Evolutionary conservation across 31 red algal genomes (phyloP).

Genomic region (Porphyra umbilicalis): DNA sequence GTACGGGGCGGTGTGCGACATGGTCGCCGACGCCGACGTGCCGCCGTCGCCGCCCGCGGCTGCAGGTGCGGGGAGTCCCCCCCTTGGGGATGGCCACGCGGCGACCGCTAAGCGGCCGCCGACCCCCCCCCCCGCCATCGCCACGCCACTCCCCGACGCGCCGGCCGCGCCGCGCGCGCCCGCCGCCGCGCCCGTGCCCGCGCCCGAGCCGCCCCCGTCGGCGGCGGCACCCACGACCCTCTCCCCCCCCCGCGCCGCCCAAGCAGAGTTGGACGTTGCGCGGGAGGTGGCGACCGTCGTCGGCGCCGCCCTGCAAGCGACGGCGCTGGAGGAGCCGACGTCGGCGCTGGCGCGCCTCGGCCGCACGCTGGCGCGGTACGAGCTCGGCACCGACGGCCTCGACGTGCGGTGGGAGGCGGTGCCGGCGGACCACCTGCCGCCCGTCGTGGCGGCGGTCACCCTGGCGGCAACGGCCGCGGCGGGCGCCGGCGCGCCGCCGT

Average conservation of each 20-base stretch:
- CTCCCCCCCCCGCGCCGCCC: neutral
- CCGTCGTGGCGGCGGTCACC: neutral
- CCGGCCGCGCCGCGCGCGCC: neutral
- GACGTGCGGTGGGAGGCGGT: neutral
- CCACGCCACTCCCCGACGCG: neutral
- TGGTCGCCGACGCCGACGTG: neutral
- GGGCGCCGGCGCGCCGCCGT: neutral
- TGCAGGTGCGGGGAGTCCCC: no score
- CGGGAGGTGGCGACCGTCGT: neutral
- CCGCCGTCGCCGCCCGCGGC: neutral
- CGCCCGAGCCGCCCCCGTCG: neutral
- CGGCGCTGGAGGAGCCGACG: neutral
- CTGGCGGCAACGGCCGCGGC: neutral
- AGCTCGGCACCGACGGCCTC: neutral
- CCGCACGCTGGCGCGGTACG: neutral
- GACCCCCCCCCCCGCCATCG: no score
- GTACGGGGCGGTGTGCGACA: neutral
- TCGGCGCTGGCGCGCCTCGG: neutral
- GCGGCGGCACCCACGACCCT: neutral
- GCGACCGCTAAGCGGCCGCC: neutral
- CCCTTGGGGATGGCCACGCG: neutral
- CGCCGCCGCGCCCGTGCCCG: neutral
- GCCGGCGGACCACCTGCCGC: neutral
- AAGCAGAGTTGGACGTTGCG: neutral
- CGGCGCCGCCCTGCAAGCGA: neutral